Base-by-base conservation (phyloP, 208 protist species). In the Acanthamoeba lenticulata region DNA sequence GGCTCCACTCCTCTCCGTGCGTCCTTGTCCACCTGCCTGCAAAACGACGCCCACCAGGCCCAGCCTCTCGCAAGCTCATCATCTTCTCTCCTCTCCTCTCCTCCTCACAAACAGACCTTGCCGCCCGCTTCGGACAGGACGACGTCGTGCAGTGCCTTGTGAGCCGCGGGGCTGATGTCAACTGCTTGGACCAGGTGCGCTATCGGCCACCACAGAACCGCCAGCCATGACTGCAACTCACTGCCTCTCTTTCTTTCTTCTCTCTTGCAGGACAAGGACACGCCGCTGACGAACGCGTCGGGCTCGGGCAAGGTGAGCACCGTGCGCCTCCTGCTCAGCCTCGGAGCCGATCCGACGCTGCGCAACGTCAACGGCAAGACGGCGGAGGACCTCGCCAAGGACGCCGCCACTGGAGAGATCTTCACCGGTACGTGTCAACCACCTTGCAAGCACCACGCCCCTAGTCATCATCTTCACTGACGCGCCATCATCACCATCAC, bases 351-450 rank as follows among this genome's bases (percentile, higher is more conserved):
- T 40, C 29, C 40, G 24, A 77, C 34, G 7, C 65, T 27, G 9
- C 65, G 65, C 65, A 77, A 77, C 65, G 65, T 32, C 24, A 15
- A 40, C 65, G 27, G n/a, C 65, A 36, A 32, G 36, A 77, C 67
- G 5, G 34, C 67, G 24, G 2, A 77, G 67, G 67, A 77, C 24
- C 67, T 77, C 32, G 34, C 67, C 67, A 77, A 44, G 67, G 67
- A 77, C 36, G 29, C 67, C 24, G 67, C 67, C 67, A 77, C 67
- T 5, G 67, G 29, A 0, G 67, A 77, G 67, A 77, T 77, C 34
- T 77, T 77, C 15, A 77, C 67, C 67, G 34, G 67, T 77, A 77
- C 67, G n/a, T n/a, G n/a, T n/a, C n/a, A n/a, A n/a, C n/a, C n/a
- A n/a, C n/a, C n/a, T n/a, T n/a, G n/a, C n/a, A n/a, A n/a, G n/a